Conservation (phyloP, 164 flowering plant species). For the Dillenia suffruticosa region DNA sequence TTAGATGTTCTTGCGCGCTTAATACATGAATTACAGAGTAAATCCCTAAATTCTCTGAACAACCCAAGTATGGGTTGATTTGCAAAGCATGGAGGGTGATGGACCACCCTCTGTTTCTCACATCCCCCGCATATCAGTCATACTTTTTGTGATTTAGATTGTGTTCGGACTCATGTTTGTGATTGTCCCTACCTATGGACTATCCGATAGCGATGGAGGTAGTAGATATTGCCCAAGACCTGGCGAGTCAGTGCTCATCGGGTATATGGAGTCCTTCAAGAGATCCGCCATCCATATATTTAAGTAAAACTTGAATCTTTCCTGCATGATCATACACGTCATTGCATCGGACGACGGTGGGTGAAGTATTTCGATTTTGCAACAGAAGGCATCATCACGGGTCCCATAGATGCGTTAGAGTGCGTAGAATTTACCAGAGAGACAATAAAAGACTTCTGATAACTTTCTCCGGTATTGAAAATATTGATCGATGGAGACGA, state of each 20-base stretch:
- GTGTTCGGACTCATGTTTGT: constrained; percentile 92
- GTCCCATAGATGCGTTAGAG: constrained; percentile 80
- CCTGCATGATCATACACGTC: constrained; percentile 73
- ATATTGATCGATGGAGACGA: constrained; percentile 19
- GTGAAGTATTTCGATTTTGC: constrained; percentile 78
- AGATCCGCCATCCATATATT: constrained; percentile 85
- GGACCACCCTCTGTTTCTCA: constrained; percentile 39
- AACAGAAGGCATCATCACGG: constrained; percentile 76
- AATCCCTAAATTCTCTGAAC: too few relatives aligned
- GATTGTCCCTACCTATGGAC: constrained; percentile 80
- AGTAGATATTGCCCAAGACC: constrained; percentile 53
- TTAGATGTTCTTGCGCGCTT: too few relatives aligned
- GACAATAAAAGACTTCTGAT: constrained; percentile 59
- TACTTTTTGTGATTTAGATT: constrained; percentile 70
- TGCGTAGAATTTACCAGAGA: constrained; percentile 49
- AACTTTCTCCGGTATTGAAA: constrained; percentile 52
- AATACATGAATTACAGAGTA: too few relatives aligned
- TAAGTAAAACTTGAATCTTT: constrained; percentile 77
- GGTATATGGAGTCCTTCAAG: constrained; percentile 48
- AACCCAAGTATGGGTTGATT: too few relatives aligned
- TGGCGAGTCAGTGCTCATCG: constrained; percentile 51
- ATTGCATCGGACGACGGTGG: constrained; percentile 70
- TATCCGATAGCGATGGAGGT: constrained; percentile 60
- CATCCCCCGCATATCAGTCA: constrained; percentile 80
- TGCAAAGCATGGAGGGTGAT: too few relatives aligned